phyloP scores from a whole-genome alignment of 1,284 basidiomycete species.

The Apiotrichum gracile region DNA sequence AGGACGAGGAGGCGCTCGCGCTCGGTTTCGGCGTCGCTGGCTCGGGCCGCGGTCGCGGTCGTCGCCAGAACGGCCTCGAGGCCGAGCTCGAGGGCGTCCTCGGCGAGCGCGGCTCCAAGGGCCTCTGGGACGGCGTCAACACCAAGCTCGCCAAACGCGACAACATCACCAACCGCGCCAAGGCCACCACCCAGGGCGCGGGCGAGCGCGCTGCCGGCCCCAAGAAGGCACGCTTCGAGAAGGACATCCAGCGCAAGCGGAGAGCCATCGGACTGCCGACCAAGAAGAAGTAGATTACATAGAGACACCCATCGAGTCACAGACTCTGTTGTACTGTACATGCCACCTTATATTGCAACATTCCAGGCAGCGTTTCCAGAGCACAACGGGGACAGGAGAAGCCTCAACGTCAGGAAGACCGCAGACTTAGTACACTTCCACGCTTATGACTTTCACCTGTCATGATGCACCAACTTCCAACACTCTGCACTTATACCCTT shows the following conservation, averaged over 20 bases:
- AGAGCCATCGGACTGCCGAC: slow-evolving; percentile 13
- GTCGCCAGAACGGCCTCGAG: slow-evolving; percentile 67
- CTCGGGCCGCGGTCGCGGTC: slow-evolving; percentile 50
- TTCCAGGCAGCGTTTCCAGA: no score
- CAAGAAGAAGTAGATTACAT: slow-evolving; percentile 4
- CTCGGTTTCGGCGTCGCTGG: slow-evolving; percentile 57
- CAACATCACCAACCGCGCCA: slow-evolving; percentile 52
- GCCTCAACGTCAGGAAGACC: no score
- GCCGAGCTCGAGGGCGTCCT: slow-evolving; percentile 80
- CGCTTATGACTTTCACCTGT: no score
- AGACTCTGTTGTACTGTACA: slow-evolving; percentile 6
- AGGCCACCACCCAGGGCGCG: neutral
- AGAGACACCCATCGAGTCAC: neutral
- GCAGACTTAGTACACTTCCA: no score
- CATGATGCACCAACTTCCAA: no score
- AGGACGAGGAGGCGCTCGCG: slow-evolving; percentile 87
- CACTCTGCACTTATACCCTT: no score
- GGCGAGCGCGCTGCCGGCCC: slow-evolving; percentile 43
- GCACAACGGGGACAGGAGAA: no score
- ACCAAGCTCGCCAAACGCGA: slow-evolving; percentile 55
- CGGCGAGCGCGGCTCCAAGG: slow-evolving; percentile 50
- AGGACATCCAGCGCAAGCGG: slow-evolving; percentile 55
- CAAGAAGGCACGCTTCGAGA: slow-evolving; percentile 72
- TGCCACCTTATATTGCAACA: neutral
- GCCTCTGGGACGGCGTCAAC: slow-evolving; percentile 52